These are phyloP conservation scores for Aegilops umbellulata DNA, from an alignment of 176 grass and related monocot species.

Conservation along the genomic window DNA sequence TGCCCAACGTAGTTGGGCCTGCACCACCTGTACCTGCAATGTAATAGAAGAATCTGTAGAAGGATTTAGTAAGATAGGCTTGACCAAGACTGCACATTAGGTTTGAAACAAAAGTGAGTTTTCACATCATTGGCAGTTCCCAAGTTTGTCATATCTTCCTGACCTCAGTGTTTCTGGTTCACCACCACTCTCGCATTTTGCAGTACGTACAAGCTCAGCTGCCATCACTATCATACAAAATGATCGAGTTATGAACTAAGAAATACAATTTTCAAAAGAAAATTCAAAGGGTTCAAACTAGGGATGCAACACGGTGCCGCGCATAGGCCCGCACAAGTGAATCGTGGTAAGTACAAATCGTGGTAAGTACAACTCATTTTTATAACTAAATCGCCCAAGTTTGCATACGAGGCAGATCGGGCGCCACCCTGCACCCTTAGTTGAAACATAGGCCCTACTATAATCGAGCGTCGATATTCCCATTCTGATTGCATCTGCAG, in stretches of 20 bases:
- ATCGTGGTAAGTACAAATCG: too few relatives aligned
- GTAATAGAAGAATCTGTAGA: slow-evolving; percentile 89
- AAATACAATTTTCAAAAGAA: background rate
- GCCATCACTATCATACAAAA: slow-evolving; percentile 63
- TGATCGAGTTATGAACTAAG: background rate
- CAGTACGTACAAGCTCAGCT: slow-evolving; percentile 59
- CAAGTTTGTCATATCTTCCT: background rate
- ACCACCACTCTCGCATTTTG: slow-evolving; percentile 52
- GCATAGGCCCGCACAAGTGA: too few relatives aligned
- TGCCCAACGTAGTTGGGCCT: slow-evolving; percentile 73
- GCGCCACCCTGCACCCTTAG: too few relatives aligned
- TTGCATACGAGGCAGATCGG: too few relatives aligned
- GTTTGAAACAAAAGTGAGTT: too few relatives aligned
- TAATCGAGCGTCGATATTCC: too few relatives aligned
- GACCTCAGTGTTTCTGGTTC: slow-evolving; percentile 82
- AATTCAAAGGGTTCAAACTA: background rate
- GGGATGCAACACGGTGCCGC: too few relatives aligned
- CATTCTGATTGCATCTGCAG: too few relatives aligned
- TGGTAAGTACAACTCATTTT: too few relatives aligned
- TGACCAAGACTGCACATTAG: background rate
- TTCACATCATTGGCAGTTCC: background rate
- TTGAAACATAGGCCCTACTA: too few relatives aligned
- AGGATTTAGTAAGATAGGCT: background rate
- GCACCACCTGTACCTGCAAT: slow-evolving; percentile 83
- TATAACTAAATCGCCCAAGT: too few relatives aligned